A percentile compares a stretch with the other conserved stretches of the same genome.
phyloP scores from a whole-genome alignment of 345 rosid genomes.

The Gossypium herbaceum region DNA sequence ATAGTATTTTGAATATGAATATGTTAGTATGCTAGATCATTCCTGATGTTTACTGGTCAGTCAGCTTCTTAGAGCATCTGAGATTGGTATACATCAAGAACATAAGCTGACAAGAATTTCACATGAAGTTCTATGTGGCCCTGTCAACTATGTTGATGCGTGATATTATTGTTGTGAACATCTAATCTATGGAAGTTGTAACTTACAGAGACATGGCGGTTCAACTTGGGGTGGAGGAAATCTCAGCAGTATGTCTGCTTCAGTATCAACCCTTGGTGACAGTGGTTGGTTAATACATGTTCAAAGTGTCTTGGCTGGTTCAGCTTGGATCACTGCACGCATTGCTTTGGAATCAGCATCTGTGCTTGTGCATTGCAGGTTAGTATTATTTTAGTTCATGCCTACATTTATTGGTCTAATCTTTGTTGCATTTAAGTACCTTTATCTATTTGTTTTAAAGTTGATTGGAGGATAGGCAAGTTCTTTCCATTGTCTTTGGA shows the following conservation, averaged over 20 bases:
- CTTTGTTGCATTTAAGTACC: not conserved
- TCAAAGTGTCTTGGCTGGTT: constrained; percentile 95
- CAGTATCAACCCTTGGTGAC: constrained; percentile 97
- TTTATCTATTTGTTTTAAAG: constrained; percentile 1
- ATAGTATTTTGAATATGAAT: not conserved
- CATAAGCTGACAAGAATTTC: not conserved
- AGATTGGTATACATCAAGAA: not conserved
- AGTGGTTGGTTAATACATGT: constrained; percentile 98
- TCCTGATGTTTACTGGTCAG: not conserved
- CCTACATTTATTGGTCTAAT: not conserved
- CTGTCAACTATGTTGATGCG: not conserved
- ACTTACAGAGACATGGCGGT: constrained; percentile 88
- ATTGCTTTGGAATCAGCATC: constrained; percentile 90
- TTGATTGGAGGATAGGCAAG: not conserved
- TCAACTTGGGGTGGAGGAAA: constrained; percentile 99
- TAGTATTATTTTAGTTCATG: constrained; percentile 20
- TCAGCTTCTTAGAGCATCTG: not conserved
- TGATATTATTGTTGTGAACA: not conserved
- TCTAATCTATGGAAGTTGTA: constrained; percentile 8
- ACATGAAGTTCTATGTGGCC: not conserved
- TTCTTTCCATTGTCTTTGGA: not conserved
- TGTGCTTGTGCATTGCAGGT: constrained; percentile 99
- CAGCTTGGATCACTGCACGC: constrained; percentile 97
- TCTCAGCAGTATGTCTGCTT: constrained; percentile 99
- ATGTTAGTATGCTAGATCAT: not conserved